phyloP scores from a whole-genome alignment of 441 rosid genomes.

The Populus trichocarpa region DNA sequence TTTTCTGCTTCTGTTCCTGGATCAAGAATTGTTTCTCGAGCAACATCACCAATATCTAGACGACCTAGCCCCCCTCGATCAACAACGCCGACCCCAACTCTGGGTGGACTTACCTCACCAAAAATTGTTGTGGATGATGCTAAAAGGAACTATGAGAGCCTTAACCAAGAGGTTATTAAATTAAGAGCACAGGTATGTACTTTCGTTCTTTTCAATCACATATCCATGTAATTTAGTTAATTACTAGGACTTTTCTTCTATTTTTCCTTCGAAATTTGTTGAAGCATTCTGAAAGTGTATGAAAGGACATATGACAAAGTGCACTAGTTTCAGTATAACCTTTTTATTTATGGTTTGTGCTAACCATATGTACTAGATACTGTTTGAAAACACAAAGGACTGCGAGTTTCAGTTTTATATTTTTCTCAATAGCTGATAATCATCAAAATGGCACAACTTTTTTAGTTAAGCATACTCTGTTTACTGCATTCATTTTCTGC shows the following conservation, averaged over 20 bases:
- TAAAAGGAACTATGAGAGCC: slow-evolving; percentile 64
- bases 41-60: slow-evolving; percentile 94
- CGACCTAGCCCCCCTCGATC: slow-evolving; percentile 97
- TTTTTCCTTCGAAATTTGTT: neutral
- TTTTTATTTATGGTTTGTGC: neutral
- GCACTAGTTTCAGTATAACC: neutral
- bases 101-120: slow-evolving; percentile 79
- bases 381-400: neutral
- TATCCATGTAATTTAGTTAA: neutral
- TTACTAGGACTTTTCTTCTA: neutral
- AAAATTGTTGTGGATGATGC: slow-evolving; percentile 65
- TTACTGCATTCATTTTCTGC: neutral
- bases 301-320: neutral
- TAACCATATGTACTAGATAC: neutral
- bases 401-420: neutral
- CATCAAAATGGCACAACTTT: too few species aligned
- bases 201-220: slow-evolving; percentile 1
- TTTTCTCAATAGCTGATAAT: neutral
- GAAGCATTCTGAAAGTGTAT: neutral
- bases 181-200: slow-evolving; percentile 73
- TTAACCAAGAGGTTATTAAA: slow-evolving; percentile 76
- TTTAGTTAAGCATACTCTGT: too few species aligned
- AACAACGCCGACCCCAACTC: slow-evolving; percentile 91
- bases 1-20: slow-evolving; percentile 99
- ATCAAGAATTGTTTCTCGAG: slow-evolving; percentile 93